Evolutionary conservation across 306 rosid species (phyloP).

Genomic region (Cyclanthera cordifolia): DNA sequence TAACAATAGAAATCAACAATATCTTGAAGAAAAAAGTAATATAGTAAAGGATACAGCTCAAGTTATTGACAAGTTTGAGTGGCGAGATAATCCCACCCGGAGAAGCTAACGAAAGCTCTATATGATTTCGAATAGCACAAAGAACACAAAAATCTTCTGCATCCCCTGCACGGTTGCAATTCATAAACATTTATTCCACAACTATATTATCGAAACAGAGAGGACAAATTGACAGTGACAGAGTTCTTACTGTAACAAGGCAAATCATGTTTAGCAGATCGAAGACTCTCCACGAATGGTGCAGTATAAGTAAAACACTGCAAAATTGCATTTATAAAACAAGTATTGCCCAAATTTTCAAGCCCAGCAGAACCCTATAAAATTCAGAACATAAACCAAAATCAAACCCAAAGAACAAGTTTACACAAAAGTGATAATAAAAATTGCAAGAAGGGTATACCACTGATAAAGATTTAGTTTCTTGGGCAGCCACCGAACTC

Average conservation of each 20-base stretch:
- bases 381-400: constrained; percentile 9
- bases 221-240: not conserved
- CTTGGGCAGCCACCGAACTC: not conserved
- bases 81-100: constrained; percentile 47
- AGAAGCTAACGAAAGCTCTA: constrained; percentile 34
- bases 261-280: constrained; percentile 25
- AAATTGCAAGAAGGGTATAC: constrained; percentile 21
- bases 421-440: not conserved
- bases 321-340: constrained; percentile 65
- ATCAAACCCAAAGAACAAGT: not conserved
- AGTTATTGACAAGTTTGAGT: constrained; percentile 37
- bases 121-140: constrained; percentile 46
- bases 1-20: not conserved
- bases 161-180: constrained; percentile 38
- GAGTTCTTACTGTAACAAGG: constrained; percentile 34
- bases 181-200: not conserved
- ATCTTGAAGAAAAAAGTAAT: not conserved
- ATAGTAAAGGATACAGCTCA: constrained; percentile 60
- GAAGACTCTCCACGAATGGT: constrained; percentile 54
- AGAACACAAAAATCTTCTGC: constrained; percentile 46
- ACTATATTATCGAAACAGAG: not conserved
- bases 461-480: constrained; percentile 24
- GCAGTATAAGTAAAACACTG: constrained; percentile 91
- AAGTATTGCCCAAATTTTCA: constrained; percentile 66
- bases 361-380: constrained; percentile 85